phyloP scores from a whole-genome alignment of 2,329 filamentous ascomycete species.

The Exophiala bonariae region DNA sequence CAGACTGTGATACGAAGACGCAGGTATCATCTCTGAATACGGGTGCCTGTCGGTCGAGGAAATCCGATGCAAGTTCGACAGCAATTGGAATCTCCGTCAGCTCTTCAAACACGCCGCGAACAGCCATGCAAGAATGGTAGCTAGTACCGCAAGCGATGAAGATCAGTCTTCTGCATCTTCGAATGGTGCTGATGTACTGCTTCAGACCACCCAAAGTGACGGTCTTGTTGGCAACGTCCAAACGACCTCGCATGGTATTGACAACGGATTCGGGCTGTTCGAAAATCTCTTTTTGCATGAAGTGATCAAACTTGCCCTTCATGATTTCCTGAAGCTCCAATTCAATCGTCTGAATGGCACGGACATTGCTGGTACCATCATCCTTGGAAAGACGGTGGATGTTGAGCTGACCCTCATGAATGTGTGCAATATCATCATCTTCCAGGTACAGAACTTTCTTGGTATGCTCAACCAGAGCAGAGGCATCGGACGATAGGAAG shows the following conservation, averaged over 20 bases:
- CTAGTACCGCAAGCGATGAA: slow-evolving; percentile 99
- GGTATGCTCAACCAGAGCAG: slow-evolving; percentile 98
- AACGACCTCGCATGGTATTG: slow-evolving; percentile 99
- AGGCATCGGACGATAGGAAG: slow-evolving; percentile 98
- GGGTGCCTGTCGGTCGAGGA: slow-evolving; percentile 92
- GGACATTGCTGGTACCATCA: slow-evolving; percentile 93
- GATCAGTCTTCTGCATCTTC: slow-evolving; percentile 93
- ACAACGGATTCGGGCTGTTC: slow-evolving; percentile 99
- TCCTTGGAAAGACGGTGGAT: slow-evolving; percentile 98
- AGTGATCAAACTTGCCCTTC: slow-evolving; percentile 99
- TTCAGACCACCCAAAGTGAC: slow-evolving; percentile 94
- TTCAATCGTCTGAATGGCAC: slow-evolving; percentile 97
- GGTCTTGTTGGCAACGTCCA: slow-evolving; percentile 89
- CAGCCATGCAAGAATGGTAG: slow-evolving; percentile 99
- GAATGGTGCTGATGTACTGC: slow-evolving; percentile 95
- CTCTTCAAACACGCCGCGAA: slow-evolving; percentile 96
- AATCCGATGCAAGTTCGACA: slow-evolving; percentile 96
- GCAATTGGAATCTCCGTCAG: slow-evolving; percentile 96
- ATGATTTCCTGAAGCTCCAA: slow-evolving; percentile 99
- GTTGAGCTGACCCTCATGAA: slow-evolving; percentile 97
- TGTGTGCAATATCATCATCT: slow-evolving; percentile 99
- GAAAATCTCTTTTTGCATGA: slow-evolving; percentile 99
- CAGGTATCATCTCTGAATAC: slow-evolving; percentile 99
- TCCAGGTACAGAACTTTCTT: slow-evolving; percentile 99
- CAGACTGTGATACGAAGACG: slow-evolving; percentile 97